phyloP scores from a whole-genome alignment of 1,284 basidiomycete species.

The Amylostereum areolatum region DNA sequence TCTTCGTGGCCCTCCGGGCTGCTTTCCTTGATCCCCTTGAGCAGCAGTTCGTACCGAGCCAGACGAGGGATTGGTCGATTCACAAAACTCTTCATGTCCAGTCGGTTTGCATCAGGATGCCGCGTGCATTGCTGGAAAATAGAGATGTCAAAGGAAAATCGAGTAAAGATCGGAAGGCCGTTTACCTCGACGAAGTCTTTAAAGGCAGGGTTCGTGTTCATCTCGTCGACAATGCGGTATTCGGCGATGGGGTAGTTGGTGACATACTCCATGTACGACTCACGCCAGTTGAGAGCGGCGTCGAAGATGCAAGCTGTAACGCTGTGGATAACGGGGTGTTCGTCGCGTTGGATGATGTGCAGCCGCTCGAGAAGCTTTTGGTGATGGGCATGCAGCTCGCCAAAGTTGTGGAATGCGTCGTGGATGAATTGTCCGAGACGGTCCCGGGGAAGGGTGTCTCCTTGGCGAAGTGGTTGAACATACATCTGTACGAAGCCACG shows the following conservation, averaged over 20 bases:
- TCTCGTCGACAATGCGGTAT: slow-evolving; percentile 87
- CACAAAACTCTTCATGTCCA: slow-evolving; percentile 86
- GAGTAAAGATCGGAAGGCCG: slow-evolving; percentile 1
- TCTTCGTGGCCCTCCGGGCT: slow-evolving; percentile 75
- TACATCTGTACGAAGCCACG: slow-evolving; percentile 49
- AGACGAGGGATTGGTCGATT: slow-evolving; percentile 86
- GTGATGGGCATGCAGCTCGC: slow-evolving; percentile 73
- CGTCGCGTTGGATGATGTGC: slow-evolving; percentile 84
- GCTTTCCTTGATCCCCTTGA: slow-evolving; percentile 74
- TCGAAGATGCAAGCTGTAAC: slow-evolving; percentile 86
- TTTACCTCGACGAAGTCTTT: slow-evolving; percentile 78
- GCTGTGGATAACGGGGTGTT: slow-evolving; percentile 80
- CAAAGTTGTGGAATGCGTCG: slow-evolving; percentile 92
- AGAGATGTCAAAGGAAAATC: slow-evolving; percentile 1
- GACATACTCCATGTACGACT: slow-evolving; percentile 90
- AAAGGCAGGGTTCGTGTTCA: slow-evolving; percentile 74
- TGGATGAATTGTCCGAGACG: slow-evolving; percentile 75
- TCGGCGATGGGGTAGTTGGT: slow-evolving; percentile 93
- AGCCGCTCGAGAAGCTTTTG: slow-evolving; percentile 72
- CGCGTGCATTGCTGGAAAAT: slow-evolving; percentile 55
- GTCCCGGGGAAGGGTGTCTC: slow-evolving; percentile 68
- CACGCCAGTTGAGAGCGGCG: slow-evolving; percentile 87
- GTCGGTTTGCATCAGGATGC: slow-evolving; percentile 67
- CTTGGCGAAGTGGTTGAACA: slow-evolving; percentile 66
- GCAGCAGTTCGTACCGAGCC: slow-evolving; percentile 82